Conservation (phyloP, 495 filamentous ascomycete genomes). For the Podospora sp. region DNA sequence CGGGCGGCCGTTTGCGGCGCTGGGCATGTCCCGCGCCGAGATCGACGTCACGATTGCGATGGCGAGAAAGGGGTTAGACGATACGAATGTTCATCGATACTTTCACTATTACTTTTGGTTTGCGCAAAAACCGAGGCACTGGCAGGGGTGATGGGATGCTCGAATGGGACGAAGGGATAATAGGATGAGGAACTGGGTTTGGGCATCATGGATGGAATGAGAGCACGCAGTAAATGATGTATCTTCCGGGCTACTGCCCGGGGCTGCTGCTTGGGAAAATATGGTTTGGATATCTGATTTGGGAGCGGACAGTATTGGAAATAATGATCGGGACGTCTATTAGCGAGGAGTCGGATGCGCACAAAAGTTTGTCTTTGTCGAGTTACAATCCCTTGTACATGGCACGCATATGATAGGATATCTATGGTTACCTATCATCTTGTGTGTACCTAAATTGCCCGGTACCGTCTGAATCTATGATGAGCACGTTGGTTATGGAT, state of each 20-base stretch:
- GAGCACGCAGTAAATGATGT: too few species aligned
- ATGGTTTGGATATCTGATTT: not conserved
- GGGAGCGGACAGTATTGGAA: not conserved
- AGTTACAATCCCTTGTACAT: not conserved
- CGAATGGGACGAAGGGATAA: too few species aligned
- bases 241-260: not conserved
- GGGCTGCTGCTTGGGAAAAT: not conserved
- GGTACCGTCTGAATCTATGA: too few species aligned
- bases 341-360: not conserved
- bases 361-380: not conserved
- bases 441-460: not conserved
- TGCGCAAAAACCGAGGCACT: conserved; percentile 37
- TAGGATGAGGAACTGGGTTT: not conserved
- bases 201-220: not conserved
- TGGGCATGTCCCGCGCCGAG: conserved; percentile 37
- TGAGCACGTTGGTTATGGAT: not conserved
- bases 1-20: conserved; percentile 50
- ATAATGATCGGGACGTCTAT: not conserved
- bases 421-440: not conserved
- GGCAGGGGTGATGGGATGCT: not conserved
- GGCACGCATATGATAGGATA: not conserved
- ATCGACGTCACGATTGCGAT: conserved; percentile 35
- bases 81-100: conserved; percentile 39
- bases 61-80: conserved; percentile 34
- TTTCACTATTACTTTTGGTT: conserved; percentile 45